Evolutionary conservation across 805 yeast species (phyloP).

Genomic region (Yamadazyma scolyti): DNA sequence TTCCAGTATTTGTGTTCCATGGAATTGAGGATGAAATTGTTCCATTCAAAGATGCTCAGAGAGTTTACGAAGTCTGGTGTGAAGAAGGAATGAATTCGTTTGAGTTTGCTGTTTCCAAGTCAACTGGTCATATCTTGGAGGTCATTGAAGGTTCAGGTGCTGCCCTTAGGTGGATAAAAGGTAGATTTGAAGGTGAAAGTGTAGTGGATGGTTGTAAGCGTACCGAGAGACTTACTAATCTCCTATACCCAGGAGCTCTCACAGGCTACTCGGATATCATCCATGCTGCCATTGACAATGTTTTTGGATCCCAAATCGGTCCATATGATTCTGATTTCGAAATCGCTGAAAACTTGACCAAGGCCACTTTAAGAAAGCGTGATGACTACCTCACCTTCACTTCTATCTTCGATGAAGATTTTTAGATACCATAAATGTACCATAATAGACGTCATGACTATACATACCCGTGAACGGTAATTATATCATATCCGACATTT

Average conservation of each 20-base stretch:
- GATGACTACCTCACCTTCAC: too few species aligned
- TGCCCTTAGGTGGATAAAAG: constrained; percentile 17
- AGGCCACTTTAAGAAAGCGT: too few species aligned
- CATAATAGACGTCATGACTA: too few species aligned
- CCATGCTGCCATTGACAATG: constrained; percentile 2
- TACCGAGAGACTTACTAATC: constrained; percentile 34
- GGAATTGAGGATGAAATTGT: constrained; percentile 19
- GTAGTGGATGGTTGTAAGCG: constrained; percentile 46
- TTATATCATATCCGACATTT: too few species aligned
- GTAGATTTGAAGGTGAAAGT: constrained; percentile 32
- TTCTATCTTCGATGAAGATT: too few species aligned
- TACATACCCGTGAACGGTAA: too few species aligned
- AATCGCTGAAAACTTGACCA: too few species aligned
- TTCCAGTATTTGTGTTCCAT: constrained; percentile 23
- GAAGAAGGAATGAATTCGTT: constrained; percentile 21
- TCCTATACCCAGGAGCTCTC: constrained; percentile 9
- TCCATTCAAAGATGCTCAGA: constrained; percentile 18
- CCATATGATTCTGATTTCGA: too few species aligned
- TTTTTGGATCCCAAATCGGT: constrained; percentile 6
- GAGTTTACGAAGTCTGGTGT: constrained; percentile 25
- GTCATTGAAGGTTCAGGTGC: constrained; percentile 16
- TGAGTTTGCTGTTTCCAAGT: constrained; percentile 22
- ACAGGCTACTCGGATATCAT: constrained; percentile 1
- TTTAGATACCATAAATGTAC: too few species aligned
- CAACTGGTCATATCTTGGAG: constrained; percentile 24